Conservation (phyloP, 805 yeast species). For the Ogataea nonfermentans region DNA sequence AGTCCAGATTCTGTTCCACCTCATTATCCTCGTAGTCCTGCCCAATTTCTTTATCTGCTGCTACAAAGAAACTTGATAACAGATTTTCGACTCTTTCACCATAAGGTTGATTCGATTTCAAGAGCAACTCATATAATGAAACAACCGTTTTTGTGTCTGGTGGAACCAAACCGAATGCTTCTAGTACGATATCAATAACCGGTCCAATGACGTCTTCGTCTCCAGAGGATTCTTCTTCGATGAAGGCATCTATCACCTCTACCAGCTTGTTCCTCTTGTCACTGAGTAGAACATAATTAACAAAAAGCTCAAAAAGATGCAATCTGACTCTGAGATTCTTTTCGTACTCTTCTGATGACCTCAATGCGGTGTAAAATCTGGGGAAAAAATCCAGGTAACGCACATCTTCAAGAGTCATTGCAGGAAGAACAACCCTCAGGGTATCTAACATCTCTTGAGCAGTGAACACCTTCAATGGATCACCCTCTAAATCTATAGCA, state of each 20-base stretch:
- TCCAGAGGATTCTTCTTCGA: conserved; percentile 24
- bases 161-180: conserved; percentile 27
- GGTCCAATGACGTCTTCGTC: conserved; percentile 20
- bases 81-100: conserved; percentile 9
- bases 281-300: conserved; percentile 33
- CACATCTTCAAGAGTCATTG: conserved; percentile 31
- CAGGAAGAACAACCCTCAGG: conserved; percentile 26
- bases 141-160: conserved; percentile 32
- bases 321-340: conserved; percentile 23
- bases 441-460: conserved; percentile 24
- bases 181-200: conserved; percentile 30
- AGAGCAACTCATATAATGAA: conserved; percentile 18
- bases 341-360: conserved; percentile 26
- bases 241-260: conserved; percentile 29
- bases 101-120: too few relatives aligned
- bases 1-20: conserved; percentile 21
- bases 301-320: conserved; percentile 34
- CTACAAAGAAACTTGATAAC: conserved; percentile 25
- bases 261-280: conserved; percentile 26
- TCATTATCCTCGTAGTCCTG: conserved; percentile 28
- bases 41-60: conserved; percentile 31
- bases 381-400: conserved; percentile 34
- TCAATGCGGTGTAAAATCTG: conserved; percentile 30
- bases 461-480: conserved; percentile 26
- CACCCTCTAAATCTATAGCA: conserved; percentile 27